phyloP scores from a whole-genome alignment of 768 basidiomycete genomes.

The Leccinum fibrillosum region DNA sequence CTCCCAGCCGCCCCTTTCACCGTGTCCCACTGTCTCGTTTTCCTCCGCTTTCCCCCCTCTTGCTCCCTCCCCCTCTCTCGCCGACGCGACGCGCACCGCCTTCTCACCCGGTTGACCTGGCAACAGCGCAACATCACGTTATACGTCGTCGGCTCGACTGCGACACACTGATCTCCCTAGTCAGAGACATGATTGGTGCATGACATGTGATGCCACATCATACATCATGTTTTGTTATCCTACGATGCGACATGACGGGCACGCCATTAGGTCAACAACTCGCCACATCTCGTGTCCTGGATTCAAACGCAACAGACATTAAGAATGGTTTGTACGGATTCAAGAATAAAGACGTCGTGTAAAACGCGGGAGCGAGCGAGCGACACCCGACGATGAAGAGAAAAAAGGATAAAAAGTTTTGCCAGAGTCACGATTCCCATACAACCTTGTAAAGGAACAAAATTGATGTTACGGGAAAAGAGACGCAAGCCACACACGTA shows the following conservation, averaged over 20 bases:
- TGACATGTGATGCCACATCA: neutral
- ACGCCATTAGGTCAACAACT: neutral
- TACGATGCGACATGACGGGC: neutral
- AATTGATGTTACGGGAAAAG: slow-evolving; percentile 3
- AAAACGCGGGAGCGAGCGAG: slow-evolving; percentile 4
- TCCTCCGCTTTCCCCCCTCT: no score
- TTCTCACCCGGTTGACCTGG: neutral
- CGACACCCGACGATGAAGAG: neutral
- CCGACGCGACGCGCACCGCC: neutral
- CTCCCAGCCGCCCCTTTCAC: neutral
- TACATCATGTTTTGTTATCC: neutral
- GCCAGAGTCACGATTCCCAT: neutral
- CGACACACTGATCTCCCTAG: neutral
- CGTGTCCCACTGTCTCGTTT: neutral
- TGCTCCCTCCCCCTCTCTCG: neutral
- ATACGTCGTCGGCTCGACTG: neutral
- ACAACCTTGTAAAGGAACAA: neutral
- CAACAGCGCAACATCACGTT: neutral
- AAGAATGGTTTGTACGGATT: neutral
- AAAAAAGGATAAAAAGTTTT: neutral
- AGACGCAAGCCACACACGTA: slow-evolving; percentile 3
- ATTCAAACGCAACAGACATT: neutral
- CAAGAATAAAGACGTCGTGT: neutral
- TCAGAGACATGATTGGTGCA: neutral
- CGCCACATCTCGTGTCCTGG: neutral